A percentile compares a stretch with the other conserved stretches of the same genome.
phyloP scores from a whole-genome alignment of 2,329 filamentous ascomycete genomes.

The Colletotrichum sp. region DNA sequence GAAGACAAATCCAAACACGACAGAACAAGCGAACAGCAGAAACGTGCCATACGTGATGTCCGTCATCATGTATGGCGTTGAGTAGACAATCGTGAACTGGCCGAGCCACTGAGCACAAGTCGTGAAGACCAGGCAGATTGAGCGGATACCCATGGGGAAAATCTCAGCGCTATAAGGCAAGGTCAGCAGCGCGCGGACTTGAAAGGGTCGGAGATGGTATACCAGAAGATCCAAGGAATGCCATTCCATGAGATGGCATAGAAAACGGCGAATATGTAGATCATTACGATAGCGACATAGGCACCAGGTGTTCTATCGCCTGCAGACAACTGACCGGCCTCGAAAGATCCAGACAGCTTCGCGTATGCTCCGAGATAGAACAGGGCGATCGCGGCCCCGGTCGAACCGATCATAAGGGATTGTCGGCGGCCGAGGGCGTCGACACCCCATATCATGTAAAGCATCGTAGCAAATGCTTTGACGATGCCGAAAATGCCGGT shows the following conservation, averaged over 20 bases:
- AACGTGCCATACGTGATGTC: constrained; percentile 43
- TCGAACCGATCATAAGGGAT: constrained; percentile 26
- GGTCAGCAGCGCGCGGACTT: constrained; percentile 26
- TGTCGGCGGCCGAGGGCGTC: constrained; percentile 25
- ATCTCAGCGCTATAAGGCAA: constrained; percentile 5
- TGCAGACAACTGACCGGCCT: neutral
- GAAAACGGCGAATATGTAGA: constrained; percentile 28
- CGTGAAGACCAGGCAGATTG: constrained; percentile 27
- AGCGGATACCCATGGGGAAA: constrained; percentile 26
- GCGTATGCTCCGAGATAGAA: constrained; percentile 37
- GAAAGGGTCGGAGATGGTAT: constrained; percentile 38
- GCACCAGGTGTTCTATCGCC: constrained; percentile 14
- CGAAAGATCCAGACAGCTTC: constrained; percentile 22
- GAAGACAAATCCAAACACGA: constrained; percentile 39
- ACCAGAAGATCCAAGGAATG: constrained; percentile 28
- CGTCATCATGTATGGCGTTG: constrained; percentile 31
- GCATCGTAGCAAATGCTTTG: constrained; percentile 40
- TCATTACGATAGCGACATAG: constrained; percentile 29
- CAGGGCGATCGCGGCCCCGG: constrained; percentile 25
- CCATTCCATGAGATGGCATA: constrained; percentile 30
- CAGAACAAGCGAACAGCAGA: constrained; percentile 48
- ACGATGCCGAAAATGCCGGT: constrained; percentile 71
- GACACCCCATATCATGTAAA: constrained; percentile 24
- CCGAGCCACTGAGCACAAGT: constrained; percentile 31
- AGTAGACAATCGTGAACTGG: constrained; percentile 30